These are phyloP conservation scores for Endotrypanum monterogeii DNA, from an alignment of 208 protist species.

Conservation along the genomic window DNA sequence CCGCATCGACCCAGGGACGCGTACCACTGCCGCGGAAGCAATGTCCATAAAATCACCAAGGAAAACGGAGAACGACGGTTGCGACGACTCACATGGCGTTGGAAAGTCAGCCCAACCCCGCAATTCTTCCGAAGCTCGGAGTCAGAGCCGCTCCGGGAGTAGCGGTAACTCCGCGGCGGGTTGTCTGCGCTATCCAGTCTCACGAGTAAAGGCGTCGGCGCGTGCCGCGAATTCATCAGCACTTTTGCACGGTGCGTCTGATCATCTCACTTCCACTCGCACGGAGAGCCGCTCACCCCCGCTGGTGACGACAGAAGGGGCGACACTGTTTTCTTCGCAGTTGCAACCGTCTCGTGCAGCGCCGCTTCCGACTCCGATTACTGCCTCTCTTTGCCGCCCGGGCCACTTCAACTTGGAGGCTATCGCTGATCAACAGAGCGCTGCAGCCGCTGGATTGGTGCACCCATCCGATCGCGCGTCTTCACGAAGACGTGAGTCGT, in stretches of 20 bases:
- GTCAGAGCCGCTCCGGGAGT: slow-evolving; percentile 5
- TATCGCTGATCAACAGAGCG: not conserved
- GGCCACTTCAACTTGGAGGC: not conserved
- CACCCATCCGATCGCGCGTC: slow-evolving; percentile 7
- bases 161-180: not conserved
- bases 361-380: slow-evolving; percentile 17
- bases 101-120: not conserved
- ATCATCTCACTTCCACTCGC: not conserved
- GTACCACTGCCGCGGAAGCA: not conserved
- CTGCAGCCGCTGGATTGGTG: not conserved
- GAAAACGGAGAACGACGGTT: not conserved
- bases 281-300: not conserved
- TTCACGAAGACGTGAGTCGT: not conserved
- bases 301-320: not conserved
- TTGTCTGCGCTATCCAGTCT: slow-evolving; percentile 1
- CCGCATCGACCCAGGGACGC: not conserved
- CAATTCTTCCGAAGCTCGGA: not conserved
- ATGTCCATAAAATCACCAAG: not conserved
- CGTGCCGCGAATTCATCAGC: not conserved
- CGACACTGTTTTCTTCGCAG: not conserved
- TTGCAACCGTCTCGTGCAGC: not conserved
- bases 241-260: too few species aligned
- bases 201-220: not conserved
- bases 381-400: slow-evolving; percentile 9
- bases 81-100: not conserved